Percentiles rank a stretch among this genome's conserved stretches.
Conservation (phyloP, 2,329 filamentous ascomycete species). For the Trichoderma pleuroti region DNA sequence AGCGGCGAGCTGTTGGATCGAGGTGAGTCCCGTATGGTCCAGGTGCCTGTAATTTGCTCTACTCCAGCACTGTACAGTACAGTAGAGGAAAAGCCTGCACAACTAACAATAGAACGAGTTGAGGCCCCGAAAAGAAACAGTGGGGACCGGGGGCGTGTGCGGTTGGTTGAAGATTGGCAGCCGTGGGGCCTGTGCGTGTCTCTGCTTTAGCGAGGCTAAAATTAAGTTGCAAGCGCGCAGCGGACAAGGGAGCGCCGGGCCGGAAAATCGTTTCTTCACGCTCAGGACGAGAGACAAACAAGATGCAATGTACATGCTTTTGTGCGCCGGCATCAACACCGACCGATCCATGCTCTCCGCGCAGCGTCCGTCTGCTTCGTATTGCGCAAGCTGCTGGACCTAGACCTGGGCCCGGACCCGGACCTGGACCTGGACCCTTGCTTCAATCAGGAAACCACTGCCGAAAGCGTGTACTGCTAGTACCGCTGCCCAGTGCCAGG, state of each 20-base stretch:
- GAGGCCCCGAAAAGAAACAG: neutral
- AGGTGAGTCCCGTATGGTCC: neutral
- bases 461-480: neutral
- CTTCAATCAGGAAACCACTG: neutral
- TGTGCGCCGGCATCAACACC: neutral
- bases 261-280: constrained; percentile 15
- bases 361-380: neutral
- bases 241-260: constrained; percentile 2
- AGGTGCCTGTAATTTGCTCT: neutral
- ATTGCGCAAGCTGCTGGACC: neutral
- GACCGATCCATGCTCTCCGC: neutral
- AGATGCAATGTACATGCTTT: neutral
- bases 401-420: neutral
- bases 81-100: neutral
- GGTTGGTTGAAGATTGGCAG: constrained; percentile 9
- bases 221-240: constrained; percentile 19
- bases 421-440: neutral
- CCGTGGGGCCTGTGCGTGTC: neutral
- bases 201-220: constrained; percentile 17
- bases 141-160: constrained; percentile 13
- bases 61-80: neutral
- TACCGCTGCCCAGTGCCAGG: neutral
- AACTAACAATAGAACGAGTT: neutral
- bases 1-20: neutral
- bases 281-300: neutral